Base-by-base conservation (phyloP, 2,329 filamentous ascomycete genomes). In the Chaetomium globosum region DNA sequence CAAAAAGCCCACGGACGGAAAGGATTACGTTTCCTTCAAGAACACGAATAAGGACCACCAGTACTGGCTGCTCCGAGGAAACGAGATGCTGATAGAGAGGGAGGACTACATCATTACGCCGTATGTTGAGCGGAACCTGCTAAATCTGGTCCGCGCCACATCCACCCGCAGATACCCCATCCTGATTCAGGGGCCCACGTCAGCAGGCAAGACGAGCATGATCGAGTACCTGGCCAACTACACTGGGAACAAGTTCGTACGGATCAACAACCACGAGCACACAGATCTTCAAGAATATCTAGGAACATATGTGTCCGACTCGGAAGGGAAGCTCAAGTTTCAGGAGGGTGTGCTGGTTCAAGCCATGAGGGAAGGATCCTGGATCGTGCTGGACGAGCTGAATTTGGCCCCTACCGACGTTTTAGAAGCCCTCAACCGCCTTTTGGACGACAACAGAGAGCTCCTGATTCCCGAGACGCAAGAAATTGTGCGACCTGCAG, bases 261-360 rank as follows among this genome's bases (percentile, higher is more conserved):
- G 95, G 66, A 99, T 99, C 81, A 99, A 99, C 79, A 99, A 99
- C 71, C 95, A 99, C 77, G 96, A 99, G 75, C 95, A 99, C 74
- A 99, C 95, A 0, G 95, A 99, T 76, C 81, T 99, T 46, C 95
- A 99, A 77, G 96, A 99, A 75, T 99, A 99, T 73, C 81, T 99
- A 6, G 95, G 95, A 21, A 96, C 93, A 0, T 99, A 99, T 71
- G 82, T 97, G 1, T 97, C 95, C 2, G 91, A 89, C 28, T 79
- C 87, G 0, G 90, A 96, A 74, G 96, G 96, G 5, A 91, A 90
- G 67, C 82, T 99, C 51, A 86, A 84, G 12, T 99, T 97, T 73
- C 93, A 97, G 75, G 96, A 99, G 77, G 95, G 95, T 61, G 84
- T 98, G 4, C 82, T 99, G 7, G 94, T 99, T 0, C 91, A 95